A percentile compares a stretch with the other conserved stretches of the same genome.
These are phyloP conservation scores for Thielaviopsis ethacetica DNA, from an alignment of 2,329 filamentous ascomycete species.

Conservation along the genomic window DNA sequence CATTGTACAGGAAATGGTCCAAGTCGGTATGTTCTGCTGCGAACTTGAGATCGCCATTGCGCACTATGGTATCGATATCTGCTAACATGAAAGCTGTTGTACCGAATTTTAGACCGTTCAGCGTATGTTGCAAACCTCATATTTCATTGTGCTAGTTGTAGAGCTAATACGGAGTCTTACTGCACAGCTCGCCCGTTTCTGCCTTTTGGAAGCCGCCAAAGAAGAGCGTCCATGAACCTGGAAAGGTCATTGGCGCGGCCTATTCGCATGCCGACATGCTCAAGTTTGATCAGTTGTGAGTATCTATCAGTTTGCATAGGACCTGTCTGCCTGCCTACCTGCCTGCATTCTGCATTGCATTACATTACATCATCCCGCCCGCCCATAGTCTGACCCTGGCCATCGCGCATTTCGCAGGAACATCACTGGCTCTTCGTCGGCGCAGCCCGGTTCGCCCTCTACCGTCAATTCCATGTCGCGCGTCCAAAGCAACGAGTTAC, in stretches of 20 bases:
- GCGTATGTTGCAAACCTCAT: constrained; percentile 34
- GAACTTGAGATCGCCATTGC: not conserved
- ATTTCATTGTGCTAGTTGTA: not conserved
- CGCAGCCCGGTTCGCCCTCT: constrained; percentile 63
- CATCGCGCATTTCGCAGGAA: constrained; percentile 27
- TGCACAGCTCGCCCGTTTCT: constrained; percentile 51
- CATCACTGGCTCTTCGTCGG: constrained; percentile 41
- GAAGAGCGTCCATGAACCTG: constrained; percentile 42
- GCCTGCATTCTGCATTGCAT: too few species aligned
- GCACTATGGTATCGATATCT: not conserved
- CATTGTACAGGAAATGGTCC: constrained; percentile 76
- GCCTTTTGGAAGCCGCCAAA: constrained; percentile 67
- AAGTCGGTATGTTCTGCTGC: constrained; percentile 62
- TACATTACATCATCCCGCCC: constrained; percentile 16
- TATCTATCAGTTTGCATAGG: not conserved
- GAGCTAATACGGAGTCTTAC: not conserved
- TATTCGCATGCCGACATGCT: constrained; percentile 95
- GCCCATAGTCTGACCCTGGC: not conserved
- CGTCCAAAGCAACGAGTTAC: constrained; percentile 27
- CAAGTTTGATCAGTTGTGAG: constrained; percentile 65
- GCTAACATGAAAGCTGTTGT: constrained; percentile 11
- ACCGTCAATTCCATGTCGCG: constrained; percentile 28
- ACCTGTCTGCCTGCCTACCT: too few species aligned
- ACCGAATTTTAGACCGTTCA: constrained; percentile 34
- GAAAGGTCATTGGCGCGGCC: constrained; percentile 75